Evolutionary conservation across 2,329 filamentous ascomycete species (phyloP).

Genomic region (Zasmidium cellare): DNA sequence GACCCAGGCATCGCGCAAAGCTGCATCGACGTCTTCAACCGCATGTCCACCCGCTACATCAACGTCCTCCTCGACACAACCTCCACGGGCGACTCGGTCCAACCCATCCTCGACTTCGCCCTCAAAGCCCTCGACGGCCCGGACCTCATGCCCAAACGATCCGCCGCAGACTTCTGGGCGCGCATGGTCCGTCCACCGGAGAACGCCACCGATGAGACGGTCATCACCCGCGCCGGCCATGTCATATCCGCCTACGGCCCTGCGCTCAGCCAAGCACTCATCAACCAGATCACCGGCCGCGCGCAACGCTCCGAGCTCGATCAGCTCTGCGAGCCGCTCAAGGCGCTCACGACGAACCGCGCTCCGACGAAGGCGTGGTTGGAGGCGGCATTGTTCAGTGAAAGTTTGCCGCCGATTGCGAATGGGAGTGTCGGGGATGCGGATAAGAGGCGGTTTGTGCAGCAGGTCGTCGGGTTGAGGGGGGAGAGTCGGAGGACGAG

Average conservation of each 20-base stretch:
- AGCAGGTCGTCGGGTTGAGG: conserved; percentile 66
- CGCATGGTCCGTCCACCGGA: conserved; percentile 46
- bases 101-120: conserved; percentile 66
- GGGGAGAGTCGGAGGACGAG: conserved; percentile 63
- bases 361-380: conserved; percentile 42
- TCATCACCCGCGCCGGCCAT: conserved; percentile 25
- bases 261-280: conserved; percentile 58
- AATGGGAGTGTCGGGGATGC: conserved; percentile 58
- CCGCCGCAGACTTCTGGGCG: conserved; percentile 76
- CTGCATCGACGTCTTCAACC: conserved; percentile 70
- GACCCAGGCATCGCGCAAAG: conserved; percentile 73
- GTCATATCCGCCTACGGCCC: conserved; percentile 63
- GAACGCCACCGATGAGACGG: conserved; percentile 31
- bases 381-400: conserved; percentile 56
- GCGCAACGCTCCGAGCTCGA: conserved; percentile 72
- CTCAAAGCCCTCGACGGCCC: conserved; percentile 68
- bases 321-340: conserved; percentile 68
- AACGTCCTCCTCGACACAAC: conserved; percentile 61
- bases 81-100: conserved; percentile 51
- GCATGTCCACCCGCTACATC: conserved; percentile 62
- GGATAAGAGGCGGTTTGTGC: conserved; percentile 65
- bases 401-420: conserved; percentile 50
- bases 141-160: conserved; percentile 73
- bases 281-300: conserved; percentile 67
- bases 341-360: conserved; percentile 54